Evolutionary conservation across 352 stramenopile genomes (phyloP), one percentile per base, ranked within the genome.

Genomic region (Pythium aquatile): DNA sequence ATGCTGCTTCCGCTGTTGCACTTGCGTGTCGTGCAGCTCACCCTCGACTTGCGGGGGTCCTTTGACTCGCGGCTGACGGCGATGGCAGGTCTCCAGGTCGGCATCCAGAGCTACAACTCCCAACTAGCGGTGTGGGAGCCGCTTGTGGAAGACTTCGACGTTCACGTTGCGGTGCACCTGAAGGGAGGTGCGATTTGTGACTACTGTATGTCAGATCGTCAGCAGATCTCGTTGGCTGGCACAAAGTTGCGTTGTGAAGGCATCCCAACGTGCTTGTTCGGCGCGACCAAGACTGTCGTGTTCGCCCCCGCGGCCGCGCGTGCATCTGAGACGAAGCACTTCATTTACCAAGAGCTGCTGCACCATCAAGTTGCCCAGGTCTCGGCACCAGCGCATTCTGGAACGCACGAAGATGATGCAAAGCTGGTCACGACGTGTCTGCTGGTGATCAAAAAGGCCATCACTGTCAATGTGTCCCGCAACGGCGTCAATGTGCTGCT

Each of bases 21-120:
- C 57, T 78, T 91, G n/a, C 83, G 83, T 10, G 65, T 93, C 14
- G 70, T 74, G 11, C 78, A 76, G n/a, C 64, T 95, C n/a, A 76
- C 89, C 49, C 66, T 86, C 0, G 80, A 90, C 54, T 70, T 94
- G 26, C 75, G 83, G 33, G 82, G 84, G 29, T 74, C 79, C 3
- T 69, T 92, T 20, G 77, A 87, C 47, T 73, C 84, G 29, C 83
- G 81, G 54, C 76, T 88, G 14, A 90, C 81, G 9, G 81, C 76
- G 7, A 62, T 93, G 40, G 68, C 81, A 9, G 85, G 78, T 63
- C 59, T 93, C 6, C 76, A 83, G 37, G 76, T 90, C 42, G 85
- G 82, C 28, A 71, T 95, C 26, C 86, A 95, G 74, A 85, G 78
- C 20, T 95, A 95, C 53, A 95, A 95, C 57, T 90, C 83, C n/a